phyloP scores from a whole-genome alignment of 768 basidiomycete genomes.

The Agaricus subrufescens region DNA sequence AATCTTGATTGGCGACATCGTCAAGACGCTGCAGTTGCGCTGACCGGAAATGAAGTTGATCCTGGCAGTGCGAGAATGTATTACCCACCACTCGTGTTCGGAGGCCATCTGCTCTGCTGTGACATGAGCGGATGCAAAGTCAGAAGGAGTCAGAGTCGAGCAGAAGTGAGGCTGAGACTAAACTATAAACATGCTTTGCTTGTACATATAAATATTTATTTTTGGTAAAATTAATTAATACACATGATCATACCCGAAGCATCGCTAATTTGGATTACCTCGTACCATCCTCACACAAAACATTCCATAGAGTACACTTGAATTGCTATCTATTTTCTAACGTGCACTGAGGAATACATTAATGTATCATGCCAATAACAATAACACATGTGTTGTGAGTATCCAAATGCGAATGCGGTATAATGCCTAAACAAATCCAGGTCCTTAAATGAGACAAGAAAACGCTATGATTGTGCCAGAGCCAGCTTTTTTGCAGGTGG shows the following conservation, averaged over 20 bases:
- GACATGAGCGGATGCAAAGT: not conserved
- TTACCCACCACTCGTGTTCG: not conserved
- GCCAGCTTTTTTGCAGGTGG: slow-evolving; percentile 70
- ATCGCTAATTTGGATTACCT: no score
- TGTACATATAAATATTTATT: no score
- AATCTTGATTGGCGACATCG: slow-evolving; percentile 56
- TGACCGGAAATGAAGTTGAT: slow-evolving; percentile 20
- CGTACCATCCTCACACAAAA: not conserved
- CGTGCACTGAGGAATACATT: slow-evolving; percentile 5
- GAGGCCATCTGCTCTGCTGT: not conserved
- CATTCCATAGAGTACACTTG: not conserved
- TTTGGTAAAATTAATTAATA: no score
- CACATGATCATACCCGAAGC: not conserved
- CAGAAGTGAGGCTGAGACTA: not conserved
- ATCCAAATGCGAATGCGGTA: slow-evolving; percentile 8
- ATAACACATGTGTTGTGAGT: slow-evolving; percentile 5
- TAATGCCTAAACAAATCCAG: slow-evolving; percentile 3
- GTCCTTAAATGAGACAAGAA: not conserved
- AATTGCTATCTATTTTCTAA: slow-evolving; percentile 10
- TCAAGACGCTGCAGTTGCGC: slow-evolving; percentile 49
- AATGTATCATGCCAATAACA: slow-evolving; percentile 10
- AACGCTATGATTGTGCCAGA: slow-evolving; percentile 23
- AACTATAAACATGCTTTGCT: not conserved
- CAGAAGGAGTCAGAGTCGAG: not conserved
- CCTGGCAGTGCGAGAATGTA: not conserved